Evolutionary conservation across 495 filamentous ascomycete species (phyloP).

Genomic region (Aspergillus incahuasiensis): DNA sequence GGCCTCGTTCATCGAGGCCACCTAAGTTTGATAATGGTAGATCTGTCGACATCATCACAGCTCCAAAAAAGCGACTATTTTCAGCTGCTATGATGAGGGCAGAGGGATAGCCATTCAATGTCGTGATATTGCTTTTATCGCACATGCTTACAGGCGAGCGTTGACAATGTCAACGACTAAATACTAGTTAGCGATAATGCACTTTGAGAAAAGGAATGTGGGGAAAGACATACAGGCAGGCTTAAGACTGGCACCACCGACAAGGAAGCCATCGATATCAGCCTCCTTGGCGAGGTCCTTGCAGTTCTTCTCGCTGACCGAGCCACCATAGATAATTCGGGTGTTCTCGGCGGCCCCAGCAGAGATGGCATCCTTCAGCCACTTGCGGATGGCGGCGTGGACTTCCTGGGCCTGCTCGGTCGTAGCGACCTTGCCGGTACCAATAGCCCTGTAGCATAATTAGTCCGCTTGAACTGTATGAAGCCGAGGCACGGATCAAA

Average conservation of each 20-base stretch:
- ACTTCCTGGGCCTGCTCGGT: constrained; percentile 94
- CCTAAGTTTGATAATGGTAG: neutral
- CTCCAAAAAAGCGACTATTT: neutral
- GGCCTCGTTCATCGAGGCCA: neutral
- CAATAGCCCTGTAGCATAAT: constrained; percentile 63
- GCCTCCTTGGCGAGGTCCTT: constrained; percentile 81
- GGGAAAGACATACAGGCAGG: constrained; percentile 78
- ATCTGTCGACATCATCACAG: neutral
- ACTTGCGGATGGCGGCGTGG: constrained; percentile 85
- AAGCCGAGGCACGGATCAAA: neutral
- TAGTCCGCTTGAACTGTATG: constrained; percentile 1
- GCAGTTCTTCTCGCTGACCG: constrained; percentile 97
- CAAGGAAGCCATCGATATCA: constrained; percentile 98
- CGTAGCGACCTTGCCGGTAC: constrained; percentile 94
- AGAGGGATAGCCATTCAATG: neutral
- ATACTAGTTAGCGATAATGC: neutral
- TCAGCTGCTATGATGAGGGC: neutral
- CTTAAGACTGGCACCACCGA: constrained; percentile 97
- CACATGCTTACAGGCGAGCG: constrained; percentile 41
- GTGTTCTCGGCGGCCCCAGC: constrained; percentile 69
- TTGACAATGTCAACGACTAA: constrained; percentile 67
- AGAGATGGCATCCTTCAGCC: constrained; percentile 72
- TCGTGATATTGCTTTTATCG: neutral
- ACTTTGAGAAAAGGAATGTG: neutral
- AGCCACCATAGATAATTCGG: constrained; percentile 91